Base-by-base conservation (phyloP, 108 stramenopile species). In the Skeletonema menzelii region DNA sequence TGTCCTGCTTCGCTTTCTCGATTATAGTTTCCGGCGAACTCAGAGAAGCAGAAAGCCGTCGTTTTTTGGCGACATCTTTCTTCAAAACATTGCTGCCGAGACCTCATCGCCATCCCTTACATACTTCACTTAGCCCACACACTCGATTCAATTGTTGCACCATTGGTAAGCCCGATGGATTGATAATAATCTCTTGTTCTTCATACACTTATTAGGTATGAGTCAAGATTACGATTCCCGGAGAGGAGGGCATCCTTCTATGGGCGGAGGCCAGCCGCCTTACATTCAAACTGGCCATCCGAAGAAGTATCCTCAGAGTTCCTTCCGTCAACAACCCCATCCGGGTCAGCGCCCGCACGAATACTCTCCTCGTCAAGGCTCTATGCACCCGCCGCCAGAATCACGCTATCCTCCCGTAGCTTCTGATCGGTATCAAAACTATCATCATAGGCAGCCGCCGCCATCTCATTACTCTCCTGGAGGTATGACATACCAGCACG, bases 381-480 rank as follows among this genome's bases (percentile, higher is more conserved):
- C 59, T 20, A 35, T 60, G 59, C 28, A 31, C 12, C n/a, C 59
- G 26, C 59, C 19, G 11, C 27, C 59, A 34, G 59, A 72, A 56
- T 72, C 70, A 4, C 70, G 70, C 1, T 61, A 72, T 55, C 70
- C 70, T 8, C 70, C 70, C 19, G 14, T 60, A 35, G 22, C 70
- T 19, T 32, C 67, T 26, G 34, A 27, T 20, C 46, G 56, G 12
- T 27, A 42, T 27, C 31, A 64, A 27, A 14, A 32, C 27, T 20
- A 56, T 15, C 67, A 57, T 11, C 67, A 57, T 11, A 55, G 35
- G n/a, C 69, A 37, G 69, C 68, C 27, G 11, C 68, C 56, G 32
- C 56, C 49, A 11, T 3, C 55, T 20, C 56, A 32, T 12, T 37
- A 32, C 26, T 15, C 31, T 34, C 32, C 68, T 22, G 49, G 49